Conservation (phyloP, 371 early-diverging fungal species). For the Batrachochytrium dendrobatidis region DNA sequence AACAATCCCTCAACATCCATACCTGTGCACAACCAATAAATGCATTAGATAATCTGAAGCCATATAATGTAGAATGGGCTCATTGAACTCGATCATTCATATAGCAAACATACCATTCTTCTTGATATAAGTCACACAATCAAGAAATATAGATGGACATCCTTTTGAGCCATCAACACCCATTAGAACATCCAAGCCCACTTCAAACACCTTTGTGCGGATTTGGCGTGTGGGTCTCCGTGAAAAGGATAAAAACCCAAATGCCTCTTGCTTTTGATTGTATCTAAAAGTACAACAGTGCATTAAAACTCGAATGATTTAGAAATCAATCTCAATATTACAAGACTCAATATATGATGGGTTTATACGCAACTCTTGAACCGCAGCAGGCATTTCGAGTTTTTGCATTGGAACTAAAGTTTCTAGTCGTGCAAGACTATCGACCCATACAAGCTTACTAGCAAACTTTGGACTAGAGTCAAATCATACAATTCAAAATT, state of each 20-base stretch:
- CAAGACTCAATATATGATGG: no score
- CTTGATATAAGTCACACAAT: slow-evolving; percentile 48
- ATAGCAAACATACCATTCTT: slow-evolving; percentile 30
- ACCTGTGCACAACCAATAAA: slow-evolving; percentile 35
- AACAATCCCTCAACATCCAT: slow-evolving; percentile 82
- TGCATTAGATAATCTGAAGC: background rate
- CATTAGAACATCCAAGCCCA: slow-evolving; percentile 56
- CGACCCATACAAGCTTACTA: slow-evolving; percentile 74
- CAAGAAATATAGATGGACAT: slow-evolving; percentile 51
- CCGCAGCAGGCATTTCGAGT: slow-evolving; percentile 69
- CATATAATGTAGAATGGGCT: no score
- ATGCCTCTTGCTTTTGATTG: background rate
- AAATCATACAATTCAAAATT: background rate
- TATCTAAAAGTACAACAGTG: no score
- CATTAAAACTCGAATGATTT: no score
- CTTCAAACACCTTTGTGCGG: slow-evolving; percentile 42
- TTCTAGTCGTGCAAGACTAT: slow-evolving; percentile 61
- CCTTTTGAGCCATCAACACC: slow-evolving; percentile 53
- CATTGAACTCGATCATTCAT: no score
- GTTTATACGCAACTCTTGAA: no score
- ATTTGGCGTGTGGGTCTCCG: background rate
- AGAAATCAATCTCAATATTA: no score
- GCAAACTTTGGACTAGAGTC: slow-evolving; percentile 85
- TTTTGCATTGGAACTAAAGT: slow-evolving; percentile 59
- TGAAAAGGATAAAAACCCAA: background rate